A percentile compares a stretch with the other conserved stretches of the same genome.
These are phyloP conservation scores for Xylaria arbuscula DNA, from an alignment of 2,329 filamentous ascomycete genomes.

Conservation along the genomic window DNA sequence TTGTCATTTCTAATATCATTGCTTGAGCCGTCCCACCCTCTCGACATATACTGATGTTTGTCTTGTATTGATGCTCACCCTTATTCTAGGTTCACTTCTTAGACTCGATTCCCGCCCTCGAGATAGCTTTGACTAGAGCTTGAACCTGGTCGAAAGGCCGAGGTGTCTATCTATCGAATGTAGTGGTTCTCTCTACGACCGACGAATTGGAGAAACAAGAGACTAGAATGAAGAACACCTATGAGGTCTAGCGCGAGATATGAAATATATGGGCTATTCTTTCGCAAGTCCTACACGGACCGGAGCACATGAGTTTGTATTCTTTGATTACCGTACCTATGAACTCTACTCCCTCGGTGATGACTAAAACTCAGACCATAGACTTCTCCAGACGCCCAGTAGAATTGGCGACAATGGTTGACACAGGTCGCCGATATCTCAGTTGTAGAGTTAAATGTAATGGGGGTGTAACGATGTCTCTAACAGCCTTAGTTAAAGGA, in stretches of 20 bases:
- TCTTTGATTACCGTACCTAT: background rate
- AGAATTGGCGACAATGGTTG: background rate
- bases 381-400: background rate
- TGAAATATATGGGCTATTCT: background rate
- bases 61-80: background rate
- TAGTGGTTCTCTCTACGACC: background rate
- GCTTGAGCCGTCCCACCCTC: background rate
- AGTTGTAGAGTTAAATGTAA: slow-evolving; percentile 35
- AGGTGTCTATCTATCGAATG: background rate
- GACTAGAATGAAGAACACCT: background rate
- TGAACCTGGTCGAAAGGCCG: background rate
- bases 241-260: background rate
- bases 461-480: slow-evolving; percentile 25
- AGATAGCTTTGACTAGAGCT: background rate
- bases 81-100: background rate
- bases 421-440: background rate
- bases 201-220: background rate
- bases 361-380: background rate
- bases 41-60: slow-evolving; percentile 11
- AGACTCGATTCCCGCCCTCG: background rate
- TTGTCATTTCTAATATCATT: background rate
- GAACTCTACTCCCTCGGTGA: background rate
- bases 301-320: slow-evolving; percentile 22
- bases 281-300: background rate
- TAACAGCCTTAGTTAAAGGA: slow-evolving; percentile 35